These are phyloP conservation scores for Pythium sukuiense DNA, from an alignment of 352 stramenopile genomes.

Conservation along the genomic window DNA sequence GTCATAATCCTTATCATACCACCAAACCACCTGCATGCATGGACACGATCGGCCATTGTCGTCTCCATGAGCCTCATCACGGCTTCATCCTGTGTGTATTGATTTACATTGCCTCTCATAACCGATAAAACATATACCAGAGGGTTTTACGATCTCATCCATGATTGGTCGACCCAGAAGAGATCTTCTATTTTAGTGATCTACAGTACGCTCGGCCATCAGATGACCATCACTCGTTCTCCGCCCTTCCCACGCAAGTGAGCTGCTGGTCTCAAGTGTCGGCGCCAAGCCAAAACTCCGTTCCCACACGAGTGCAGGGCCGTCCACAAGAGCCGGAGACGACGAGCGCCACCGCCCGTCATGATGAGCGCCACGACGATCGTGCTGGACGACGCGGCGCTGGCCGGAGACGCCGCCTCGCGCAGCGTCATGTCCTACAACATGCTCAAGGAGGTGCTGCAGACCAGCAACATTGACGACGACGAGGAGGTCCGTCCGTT, in stretches of 20 bases:
- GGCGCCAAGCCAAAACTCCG: background rate
- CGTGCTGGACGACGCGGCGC: slow-evolving; percentile 5
- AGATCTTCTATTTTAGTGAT: background rate
- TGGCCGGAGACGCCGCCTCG: slow-evolving; percentile 3
- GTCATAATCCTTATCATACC: background rate
- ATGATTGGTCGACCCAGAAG: background rate
- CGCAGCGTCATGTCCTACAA: slow-evolving; percentile 67
- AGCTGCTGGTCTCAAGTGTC: slow-evolving; percentile 1
- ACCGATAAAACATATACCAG: background rate
- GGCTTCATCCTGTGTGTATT: background rate
- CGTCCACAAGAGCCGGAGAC: background rate
- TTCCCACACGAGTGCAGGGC: too few species aligned
- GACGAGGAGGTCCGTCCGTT: slow-evolving; percentile 64
- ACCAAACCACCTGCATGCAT: background rate
- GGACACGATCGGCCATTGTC: background rate
- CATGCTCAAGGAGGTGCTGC: slow-evolving; percentile 75
- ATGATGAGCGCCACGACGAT: background rate
- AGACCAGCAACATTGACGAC: slow-evolving; percentile 75
- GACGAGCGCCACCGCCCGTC: background rate
- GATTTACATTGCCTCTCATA: background rate
- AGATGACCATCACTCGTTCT: slow-evolving; percentile 9
- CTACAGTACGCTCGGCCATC: background rate
- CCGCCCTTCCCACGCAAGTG: slow-evolving; percentile 1
- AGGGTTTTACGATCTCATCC: background rate
- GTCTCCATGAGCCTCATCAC: background rate